A percentile compares a stretch with the other conserved stretches of the same genome.
phyloP scores from a whole-genome alignment of 768 basidiomycete species.

The Xanthoconium purpureum region DNA sequence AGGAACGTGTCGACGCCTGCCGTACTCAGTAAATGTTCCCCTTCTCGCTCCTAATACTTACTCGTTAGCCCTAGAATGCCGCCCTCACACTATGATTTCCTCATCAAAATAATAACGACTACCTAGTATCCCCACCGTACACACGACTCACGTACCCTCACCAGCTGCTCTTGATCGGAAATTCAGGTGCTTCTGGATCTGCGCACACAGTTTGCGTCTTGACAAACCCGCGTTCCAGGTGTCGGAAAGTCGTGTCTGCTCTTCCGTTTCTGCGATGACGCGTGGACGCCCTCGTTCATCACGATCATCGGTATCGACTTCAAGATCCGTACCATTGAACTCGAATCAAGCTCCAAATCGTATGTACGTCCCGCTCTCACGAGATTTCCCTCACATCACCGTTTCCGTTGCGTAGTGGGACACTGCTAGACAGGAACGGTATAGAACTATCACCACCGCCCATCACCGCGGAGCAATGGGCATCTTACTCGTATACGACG shows the following conservation, averaged over 20 bases:
- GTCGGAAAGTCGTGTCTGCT: slow-evolving; percentile 97
- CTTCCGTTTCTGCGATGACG: slow-evolving; percentile 97
- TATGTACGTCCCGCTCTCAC: slow-evolving; percentile 38
- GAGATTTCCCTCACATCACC: background rate
- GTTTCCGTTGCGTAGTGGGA: slow-evolving; percentile 70
- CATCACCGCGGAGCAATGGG: slow-evolving; percentile 99
- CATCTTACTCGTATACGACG: slow-evolving; percentile 97
- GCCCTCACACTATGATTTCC: slow-evolving; percentile 94
- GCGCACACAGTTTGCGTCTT: background rate
- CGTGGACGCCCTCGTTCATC: slow-evolving; percentile 99
- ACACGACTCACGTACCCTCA: background rate
- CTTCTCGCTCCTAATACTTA: background rate
- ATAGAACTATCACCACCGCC: slow-evolving; percentile 96
- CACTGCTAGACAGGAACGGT: slow-evolving; percentile 98
- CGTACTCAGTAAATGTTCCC: background rate
- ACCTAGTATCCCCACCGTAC: background rate
- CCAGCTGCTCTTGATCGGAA: slow-evolving; percentile 92
- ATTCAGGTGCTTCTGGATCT: slow-evolving; percentile 62
- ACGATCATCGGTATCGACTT: slow-evolving; percentile 99
- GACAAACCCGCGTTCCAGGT: slow-evolving; percentile 44
- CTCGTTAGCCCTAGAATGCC: slow-evolving; percentile 51
- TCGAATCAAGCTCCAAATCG: slow-evolving; percentile 99
- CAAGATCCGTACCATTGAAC: slow-evolving; percentile 98
- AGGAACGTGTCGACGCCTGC: background rate
- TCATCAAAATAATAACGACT: slow-evolving; percentile 70